Evolutionary conservation across 2,329 filamentous ascomycete species (phyloP).

Genomic region (Colletotrichum plurivorum): DNA sequence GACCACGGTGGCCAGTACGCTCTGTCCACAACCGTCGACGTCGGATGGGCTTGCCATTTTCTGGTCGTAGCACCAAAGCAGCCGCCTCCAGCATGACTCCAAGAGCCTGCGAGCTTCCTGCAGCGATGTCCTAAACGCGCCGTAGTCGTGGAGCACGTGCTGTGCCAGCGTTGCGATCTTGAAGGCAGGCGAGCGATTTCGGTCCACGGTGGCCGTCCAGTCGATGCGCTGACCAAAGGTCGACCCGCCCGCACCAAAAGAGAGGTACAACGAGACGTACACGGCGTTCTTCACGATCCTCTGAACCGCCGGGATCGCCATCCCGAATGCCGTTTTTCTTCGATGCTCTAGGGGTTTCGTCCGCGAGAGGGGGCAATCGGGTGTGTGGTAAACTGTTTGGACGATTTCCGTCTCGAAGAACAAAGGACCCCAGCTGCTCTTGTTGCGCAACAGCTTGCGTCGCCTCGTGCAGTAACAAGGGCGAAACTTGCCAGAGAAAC

Average conservation of each 20-base stretch:
- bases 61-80: not conserved
- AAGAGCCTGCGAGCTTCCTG: not conserved
- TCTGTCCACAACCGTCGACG: not conserved
- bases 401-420: too few species aligned
- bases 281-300: not conserved
- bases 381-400: not conserved
- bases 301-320: not conserved
- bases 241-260: not conserved
- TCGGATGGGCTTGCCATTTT: not conserved
- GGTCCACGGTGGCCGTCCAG: not conserved
- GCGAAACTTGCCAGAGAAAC: not conserved
- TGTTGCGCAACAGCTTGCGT: not conserved
- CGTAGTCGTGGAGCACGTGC: too few species aligned
- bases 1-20: not conserved
- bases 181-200: not conserved
- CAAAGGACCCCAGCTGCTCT: too few species aligned
- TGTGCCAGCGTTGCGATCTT: not conserved
- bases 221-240: not conserved
- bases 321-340: not conserved
- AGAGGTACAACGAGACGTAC: not conserved
- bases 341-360: not conserved
- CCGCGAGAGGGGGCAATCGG: not conserved
- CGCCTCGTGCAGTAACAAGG: not conserved
- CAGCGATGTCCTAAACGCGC: too few species aligned
- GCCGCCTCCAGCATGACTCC: not conserved